phyloP scores from a whole-genome alignment of 2,329 filamentous ascomycete genomes.

The Colletotrichum graminicola region DNA sequence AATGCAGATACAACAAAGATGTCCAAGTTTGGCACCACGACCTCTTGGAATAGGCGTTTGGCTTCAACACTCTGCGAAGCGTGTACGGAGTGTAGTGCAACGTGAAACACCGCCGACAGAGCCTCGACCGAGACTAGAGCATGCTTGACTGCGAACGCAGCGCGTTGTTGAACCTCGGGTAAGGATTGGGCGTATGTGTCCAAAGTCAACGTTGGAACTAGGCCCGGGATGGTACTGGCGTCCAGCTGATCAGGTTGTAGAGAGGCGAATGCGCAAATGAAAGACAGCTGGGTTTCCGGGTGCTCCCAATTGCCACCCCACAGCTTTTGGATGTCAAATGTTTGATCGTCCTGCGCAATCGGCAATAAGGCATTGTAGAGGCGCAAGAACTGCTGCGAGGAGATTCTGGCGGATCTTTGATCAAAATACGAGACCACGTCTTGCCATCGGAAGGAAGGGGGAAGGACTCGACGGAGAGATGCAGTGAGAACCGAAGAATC shows the following conservation, averaged over 20 bases:
- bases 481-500: conserved; percentile 69
- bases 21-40: conserved; percentile 79
- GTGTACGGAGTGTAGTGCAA: conserved; percentile 71
- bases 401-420: conserved; percentile 79
- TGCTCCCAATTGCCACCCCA: conserved; percentile 94
- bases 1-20: conserved; percentile 85
- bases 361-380: conserved; percentile 84
- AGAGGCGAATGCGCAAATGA: conserved; percentile 87
- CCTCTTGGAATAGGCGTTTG: conserved; percentile 74
- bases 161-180: conserved; percentile 64
- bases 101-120: conserved; percentile 76
- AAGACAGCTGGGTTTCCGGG: conserved; percentile 90
- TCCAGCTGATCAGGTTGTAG: conserved; percentile 82
- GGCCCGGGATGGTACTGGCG: conserved; percentile 83
- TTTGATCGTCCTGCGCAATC: conserved; percentile 71
- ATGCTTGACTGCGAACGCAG: conserved; percentile 78
- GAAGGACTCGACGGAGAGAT: conserved; percentile 71
- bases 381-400: conserved; percentile 82
- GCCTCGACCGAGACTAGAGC: conserved; percentile 91
- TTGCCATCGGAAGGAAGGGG: conserved; percentile 75
- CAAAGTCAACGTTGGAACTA: conserved; percentile 81
- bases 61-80: conserved; percentile 74
- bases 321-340: conserved; percentile 86
- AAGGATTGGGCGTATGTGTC: conserved; percentile 66
- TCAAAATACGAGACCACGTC: conserved; percentile 85